A percentile compares a stretch with the other conserved stretches of the same genome.
These are phyloP conservation scores for Teratosphaeria destructans DNA, from an alignment of 2,329 filamentous ascomycete genomes.

Conservation along the genomic window DNA sequence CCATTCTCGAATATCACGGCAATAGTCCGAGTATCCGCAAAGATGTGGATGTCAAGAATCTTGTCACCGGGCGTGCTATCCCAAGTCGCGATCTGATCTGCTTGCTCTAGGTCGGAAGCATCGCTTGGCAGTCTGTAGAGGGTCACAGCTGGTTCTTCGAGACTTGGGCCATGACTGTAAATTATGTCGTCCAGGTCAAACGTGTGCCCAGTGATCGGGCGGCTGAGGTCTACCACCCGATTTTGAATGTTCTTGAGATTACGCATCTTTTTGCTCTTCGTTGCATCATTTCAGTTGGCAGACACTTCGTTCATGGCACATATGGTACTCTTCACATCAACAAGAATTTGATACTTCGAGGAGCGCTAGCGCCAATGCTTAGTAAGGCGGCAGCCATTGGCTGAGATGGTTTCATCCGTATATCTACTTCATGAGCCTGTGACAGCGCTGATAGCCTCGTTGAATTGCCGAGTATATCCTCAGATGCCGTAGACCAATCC, in stretches of 20 bases:
- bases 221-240: conserved; percentile 3
- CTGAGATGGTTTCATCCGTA: not conserved
- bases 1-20: conserved; percentile 82
- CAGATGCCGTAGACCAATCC: not conserved
- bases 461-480: not conserved
- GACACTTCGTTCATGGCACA: not conserved
- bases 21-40: conserved; percentile 65
- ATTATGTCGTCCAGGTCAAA: conserved; percentile 69
- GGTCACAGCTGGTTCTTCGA: conserved; percentile 60
- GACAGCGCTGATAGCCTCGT: not conserved
- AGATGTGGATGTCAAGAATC: conserved; percentile 72
- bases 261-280: conserved; percentile 52
- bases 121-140: conserved; percentile 46
- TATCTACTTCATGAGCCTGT: not conserved
- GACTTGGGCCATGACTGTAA: conserved; percentile 72
- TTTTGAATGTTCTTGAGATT: conserved; percentile 75
- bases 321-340: not conserved
- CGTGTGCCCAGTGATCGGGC: conserved; percentile 55
- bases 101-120: conserved; percentile 31
- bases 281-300: not conserved
- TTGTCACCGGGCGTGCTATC: conserved; percentile 77
- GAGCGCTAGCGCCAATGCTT: not conserved
- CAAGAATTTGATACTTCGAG: not conserved
- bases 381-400: not conserved
- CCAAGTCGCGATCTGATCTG: conserved; percentile 65